Evolutionary conservation across 257 asterid species (phyloP).

Genomic region (Nicotiana tabacum): DNA sequence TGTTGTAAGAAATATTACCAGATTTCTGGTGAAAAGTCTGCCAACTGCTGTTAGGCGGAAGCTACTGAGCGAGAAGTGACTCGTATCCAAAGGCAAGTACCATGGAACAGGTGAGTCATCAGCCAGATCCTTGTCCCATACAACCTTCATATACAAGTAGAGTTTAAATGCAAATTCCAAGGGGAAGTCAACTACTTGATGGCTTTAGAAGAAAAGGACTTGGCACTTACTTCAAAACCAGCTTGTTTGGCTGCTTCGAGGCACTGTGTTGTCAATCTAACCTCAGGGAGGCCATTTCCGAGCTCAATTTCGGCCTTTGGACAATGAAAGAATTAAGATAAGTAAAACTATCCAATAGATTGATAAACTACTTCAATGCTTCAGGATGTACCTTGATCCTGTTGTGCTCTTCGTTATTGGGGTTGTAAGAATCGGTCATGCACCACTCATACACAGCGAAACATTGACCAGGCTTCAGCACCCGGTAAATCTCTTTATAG

Average conservation of each 20-base stretch:
- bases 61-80: constrained; percentile 84
- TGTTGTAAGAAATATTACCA: constrained; percentile 36
- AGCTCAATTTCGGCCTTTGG: constrained; percentile 87
- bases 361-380: not conserved
- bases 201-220: not conserved
- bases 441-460: constrained; percentile 99
- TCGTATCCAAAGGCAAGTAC: constrained; percentile 83
- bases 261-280: not conserved
- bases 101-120: constrained; percentile 84
- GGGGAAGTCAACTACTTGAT: not conserved
- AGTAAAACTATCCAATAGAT: not conserved
- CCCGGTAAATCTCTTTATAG: constrained; percentile 85
- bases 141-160: constrained; percentile 39
- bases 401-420: constrained; percentile 68
- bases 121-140: constrained; percentile 91
- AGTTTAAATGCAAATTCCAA: not conserved
- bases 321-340: not conserved
- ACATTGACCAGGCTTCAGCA: constrained; percentile 93
- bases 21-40: constrained; percentile 69
- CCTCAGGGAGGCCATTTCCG: constrained; percentile 3
- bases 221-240: constrained; percentile 78
- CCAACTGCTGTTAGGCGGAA: constrained; percentile 84
- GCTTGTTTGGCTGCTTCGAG: constrained; percentile 18
- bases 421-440: constrained; percentile 84
- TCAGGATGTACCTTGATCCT: constrained; percentile 62